phyloP scores from a whole-genome alignment of 768 basidiomycete genomes.

The Tulasnella sp. region DNA sequence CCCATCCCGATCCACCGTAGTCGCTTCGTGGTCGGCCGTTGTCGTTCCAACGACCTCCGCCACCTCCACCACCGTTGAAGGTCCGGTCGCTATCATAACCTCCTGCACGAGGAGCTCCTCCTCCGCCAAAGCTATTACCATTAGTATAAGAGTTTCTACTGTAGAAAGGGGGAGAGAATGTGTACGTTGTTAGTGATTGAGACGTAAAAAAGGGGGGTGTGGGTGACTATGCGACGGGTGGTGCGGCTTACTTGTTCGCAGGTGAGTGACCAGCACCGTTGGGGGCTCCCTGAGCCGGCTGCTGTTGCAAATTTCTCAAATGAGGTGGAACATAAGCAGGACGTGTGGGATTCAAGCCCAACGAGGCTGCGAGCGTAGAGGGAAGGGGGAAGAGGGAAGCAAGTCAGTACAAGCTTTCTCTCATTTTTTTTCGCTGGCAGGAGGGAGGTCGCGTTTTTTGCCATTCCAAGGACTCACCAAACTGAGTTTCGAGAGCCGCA shows the following conservation, averaged over 20 bases:
- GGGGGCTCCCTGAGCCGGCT: constrained; percentile 11
- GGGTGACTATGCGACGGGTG: neutral
- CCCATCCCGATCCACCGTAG: constrained; percentile 42
- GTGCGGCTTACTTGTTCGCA: constrained; percentile 57
- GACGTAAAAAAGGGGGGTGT: neutral
- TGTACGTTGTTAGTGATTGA: neutral
- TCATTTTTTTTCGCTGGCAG: neutral
- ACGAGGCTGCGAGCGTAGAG: constrained; percentile 5
- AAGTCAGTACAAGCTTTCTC: neutral
- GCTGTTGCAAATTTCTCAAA: constrained; percentile 67
- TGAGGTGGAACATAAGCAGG: constrained; percentile 87
- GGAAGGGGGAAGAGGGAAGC: neutral
- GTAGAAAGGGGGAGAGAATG: constrained; percentile 22
- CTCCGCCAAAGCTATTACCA: constrained; percentile 43
- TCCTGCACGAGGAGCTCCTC: constrained; percentile 42
- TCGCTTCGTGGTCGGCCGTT: constrained; percentile 39
- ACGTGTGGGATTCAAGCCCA: constrained; percentile 41
- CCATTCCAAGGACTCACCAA: constrained; percentile 7
- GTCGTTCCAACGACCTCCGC: constrained; percentile 37
- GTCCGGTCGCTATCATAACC: constrained; percentile 38
- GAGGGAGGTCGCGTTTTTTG: constrained; percentile 5
- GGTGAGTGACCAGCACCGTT: constrained; percentile 37
- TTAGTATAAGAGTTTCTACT: constrained; percentile 29
- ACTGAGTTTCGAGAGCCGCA: constrained; percentile 16
- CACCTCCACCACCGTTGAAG: constrained; percentile 33